phyloP scores from a whole-genome alignment of 495 filamentous ascomycete genomes.

The Lophiostoma macrostomum region DNA sequence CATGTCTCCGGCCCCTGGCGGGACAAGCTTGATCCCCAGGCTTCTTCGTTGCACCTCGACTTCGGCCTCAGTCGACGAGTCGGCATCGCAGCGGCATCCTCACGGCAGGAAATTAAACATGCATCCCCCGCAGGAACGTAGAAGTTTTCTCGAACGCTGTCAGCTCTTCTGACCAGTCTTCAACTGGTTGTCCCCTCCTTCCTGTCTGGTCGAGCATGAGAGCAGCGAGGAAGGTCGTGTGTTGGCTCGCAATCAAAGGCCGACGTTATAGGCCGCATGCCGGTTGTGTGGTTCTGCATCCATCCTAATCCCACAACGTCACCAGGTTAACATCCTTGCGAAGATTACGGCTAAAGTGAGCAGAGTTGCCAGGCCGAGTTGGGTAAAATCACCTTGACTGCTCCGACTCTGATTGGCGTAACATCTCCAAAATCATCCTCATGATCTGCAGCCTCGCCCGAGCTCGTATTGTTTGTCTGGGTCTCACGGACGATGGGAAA shows the following conservation, averaged over 20 bases:
- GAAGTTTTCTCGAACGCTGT: neutral
- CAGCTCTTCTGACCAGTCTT: too few species aligned
- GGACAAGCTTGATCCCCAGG: conserved; percentile 20
- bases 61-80: neutral
- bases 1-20: conserved; percentile 18
- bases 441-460: conserved; percentile 30
- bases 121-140: neutral
- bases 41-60: conserved; percentile 10
- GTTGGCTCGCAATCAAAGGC: conserved; percentile 18
- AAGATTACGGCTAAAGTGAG: conserved; percentile 25
- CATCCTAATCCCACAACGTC: conserved; percentile 24
- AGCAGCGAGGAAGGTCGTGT: conserved; percentile 6
- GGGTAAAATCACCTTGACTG: neutral
- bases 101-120: neutral
- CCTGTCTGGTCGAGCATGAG: conserved; percentile 7
- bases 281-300: conserved; percentile 23
- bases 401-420: conserved; percentile 14
- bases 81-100: conserved; percentile 13
- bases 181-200: conserved; percentile 3
- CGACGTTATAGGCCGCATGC: conserved; percentile 23
- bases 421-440: conserved; percentile 13
- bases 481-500: neutral
- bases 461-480: neutral
- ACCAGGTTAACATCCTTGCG: conserved; percentile 21
- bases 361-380: neutral